Percentiles rank a stretch among this genome's conserved stretches.
phyloP scores from a whole-genome alignment of 768 basidiomycete species.

The Aureoboletus auriporus region DNA sequence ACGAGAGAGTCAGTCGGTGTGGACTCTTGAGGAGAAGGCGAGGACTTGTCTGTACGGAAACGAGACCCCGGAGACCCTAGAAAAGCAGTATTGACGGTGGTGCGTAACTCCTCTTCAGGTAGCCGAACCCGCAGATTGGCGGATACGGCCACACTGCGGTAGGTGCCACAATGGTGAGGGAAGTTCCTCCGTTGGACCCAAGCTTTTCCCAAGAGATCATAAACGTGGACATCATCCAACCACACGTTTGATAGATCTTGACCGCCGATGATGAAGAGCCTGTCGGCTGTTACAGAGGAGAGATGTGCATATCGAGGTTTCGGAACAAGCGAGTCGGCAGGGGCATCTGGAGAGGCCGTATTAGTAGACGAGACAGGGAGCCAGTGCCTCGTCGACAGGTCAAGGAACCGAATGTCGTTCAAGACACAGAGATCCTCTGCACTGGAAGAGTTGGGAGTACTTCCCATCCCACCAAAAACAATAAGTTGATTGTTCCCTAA shows the following conservation, averaged over 20 bases:
- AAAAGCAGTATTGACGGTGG: slow-evolving; percentile 36
- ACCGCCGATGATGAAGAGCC: slow-evolving; percentile 89
- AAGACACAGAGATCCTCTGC: slow-evolving; percentile 87
- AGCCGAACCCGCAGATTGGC: slow-evolving; percentile 63
- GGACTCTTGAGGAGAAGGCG: slow-evolving; percentile 41
- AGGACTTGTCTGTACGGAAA: slow-evolving; percentile 48
- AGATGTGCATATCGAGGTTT: slow-evolving; percentile 93
- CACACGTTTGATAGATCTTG: slow-evolving; percentile 93
- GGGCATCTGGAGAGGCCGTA: slow-evolving; percentile 30
- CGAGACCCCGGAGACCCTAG: slow-evolving; percentile 56
- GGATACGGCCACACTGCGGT: slow-evolving; percentile 88
- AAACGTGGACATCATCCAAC: slow-evolving; percentile 91
- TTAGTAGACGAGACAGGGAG: slow-evolving; percentile 41
- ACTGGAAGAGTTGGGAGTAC: slow-evolving; percentile 62
- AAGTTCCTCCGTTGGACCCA: slow-evolving; percentile 84
- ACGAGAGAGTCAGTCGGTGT: slow-evolving; percentile 58
- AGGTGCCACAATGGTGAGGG: slow-evolving; percentile 93
- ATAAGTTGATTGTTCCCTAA: slow-evolving; percentile 84
- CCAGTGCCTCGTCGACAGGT: slow-evolving; percentile 71
- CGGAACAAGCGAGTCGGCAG: slow-evolving; percentile 55
- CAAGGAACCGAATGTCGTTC: slow-evolving; percentile 88
- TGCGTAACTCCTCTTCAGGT: slow-evolving; percentile 55
- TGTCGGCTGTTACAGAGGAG: slow-evolving; percentile 78
- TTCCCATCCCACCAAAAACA: slow-evolving; percentile 94
- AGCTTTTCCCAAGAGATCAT: slow-evolving; percentile 63